Conservation (phyloP, 2,329 filamentous ascomycete genomes). For the Ascochyta viciae-villosae region DNA sequence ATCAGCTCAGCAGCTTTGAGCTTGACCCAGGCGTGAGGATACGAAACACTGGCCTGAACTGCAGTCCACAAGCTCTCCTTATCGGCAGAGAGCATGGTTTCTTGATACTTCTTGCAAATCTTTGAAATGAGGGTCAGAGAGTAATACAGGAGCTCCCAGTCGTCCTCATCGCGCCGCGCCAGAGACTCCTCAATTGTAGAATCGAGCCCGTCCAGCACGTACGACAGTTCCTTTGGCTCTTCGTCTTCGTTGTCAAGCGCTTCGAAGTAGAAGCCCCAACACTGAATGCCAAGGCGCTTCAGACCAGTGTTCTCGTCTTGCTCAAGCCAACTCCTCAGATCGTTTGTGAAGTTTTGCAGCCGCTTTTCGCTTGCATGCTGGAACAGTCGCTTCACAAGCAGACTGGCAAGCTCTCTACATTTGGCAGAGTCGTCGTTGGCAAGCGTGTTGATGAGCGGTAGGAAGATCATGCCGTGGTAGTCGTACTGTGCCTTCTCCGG, state of each 20-base stretch:
- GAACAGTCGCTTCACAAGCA: conserved; percentile 82
- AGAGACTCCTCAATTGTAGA: conserved; percentile 61
- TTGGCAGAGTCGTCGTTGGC: conserved; percentile 88
- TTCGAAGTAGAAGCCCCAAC: conserved; percentile 85
- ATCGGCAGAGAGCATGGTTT: conserved; percentile 66
- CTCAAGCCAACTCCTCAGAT: conserved; percentile 78
- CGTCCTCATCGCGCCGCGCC: conserved; percentile 60
- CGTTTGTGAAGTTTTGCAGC: conserved; percentile 71
- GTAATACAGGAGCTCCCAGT: conserved; percentile 78
- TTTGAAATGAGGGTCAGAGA: conserved; percentile 73
- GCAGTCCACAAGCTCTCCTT: conserved; percentile 73
- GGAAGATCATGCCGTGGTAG: conserved; percentile 80
- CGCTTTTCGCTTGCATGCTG: conserved; percentile 76
- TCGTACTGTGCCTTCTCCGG: conserved; percentile 79
- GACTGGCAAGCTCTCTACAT: conserved; percentile 81
- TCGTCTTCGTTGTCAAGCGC: conserved; percentile 59
- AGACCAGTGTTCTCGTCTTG: conserved; percentile 76
- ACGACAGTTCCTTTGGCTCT: conserved; percentile 69
- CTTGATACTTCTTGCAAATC: conserved; percentile 71
- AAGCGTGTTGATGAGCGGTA: conserved; percentile 83
- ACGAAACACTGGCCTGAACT: conserved; percentile 73
- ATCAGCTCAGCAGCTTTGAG: conserved; percentile 76
- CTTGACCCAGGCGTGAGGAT: conserved; percentile 77
- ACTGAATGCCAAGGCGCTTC: conserved; percentile 76
- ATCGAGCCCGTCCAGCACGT: conserved; percentile 60